Conservation (phyloP, 2,329 filamentous ascomycete genomes). For the Thyridium curvatum region DNA sequence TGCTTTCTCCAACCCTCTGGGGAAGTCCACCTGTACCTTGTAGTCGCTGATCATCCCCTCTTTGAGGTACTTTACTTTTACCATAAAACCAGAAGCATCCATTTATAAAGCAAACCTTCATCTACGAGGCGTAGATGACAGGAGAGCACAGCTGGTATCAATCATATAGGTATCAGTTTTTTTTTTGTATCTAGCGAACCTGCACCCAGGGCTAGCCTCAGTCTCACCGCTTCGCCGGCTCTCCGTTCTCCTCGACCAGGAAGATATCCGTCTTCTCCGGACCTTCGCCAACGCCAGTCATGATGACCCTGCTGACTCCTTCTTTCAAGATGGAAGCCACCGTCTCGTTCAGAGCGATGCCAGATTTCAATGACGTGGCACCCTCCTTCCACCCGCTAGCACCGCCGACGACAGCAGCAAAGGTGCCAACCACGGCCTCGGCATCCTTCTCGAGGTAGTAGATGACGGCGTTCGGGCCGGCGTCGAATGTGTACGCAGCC, state of each 20-base stretch:
- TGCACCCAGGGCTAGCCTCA: too few relatives aligned
- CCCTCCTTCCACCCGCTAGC: conserved; percentile 65
- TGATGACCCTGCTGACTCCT: conserved; percentile 82
- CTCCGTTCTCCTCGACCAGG: conserved; percentile 63
- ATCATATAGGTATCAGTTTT: too few relatives aligned
- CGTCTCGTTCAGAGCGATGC: conserved; percentile 56
- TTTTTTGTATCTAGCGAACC: too few relatives aligned
- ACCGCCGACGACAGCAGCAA: conserved; percentile 59
- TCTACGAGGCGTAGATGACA: too few relatives aligned
- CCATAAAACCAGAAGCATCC: too few relatives aligned
- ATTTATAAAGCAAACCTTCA: too few relatives aligned
- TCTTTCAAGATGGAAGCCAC: conserved; percentile 62
- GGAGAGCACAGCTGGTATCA: too few relatives aligned
- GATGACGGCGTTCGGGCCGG: conserved; percentile 92
- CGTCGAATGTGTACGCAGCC: conserved; percentile 95
- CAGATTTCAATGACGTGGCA: conserved; percentile 42
- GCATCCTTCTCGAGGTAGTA: conserved; percentile 86
- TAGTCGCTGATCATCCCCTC: too few relatives aligned
- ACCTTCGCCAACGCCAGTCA: conserved; percentile 87
- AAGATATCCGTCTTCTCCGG: conserved; percentile 74
- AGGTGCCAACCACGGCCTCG: conserved; percentile 65
- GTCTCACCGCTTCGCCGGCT: conserved; percentile 28
- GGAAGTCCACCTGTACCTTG: too few relatives aligned
- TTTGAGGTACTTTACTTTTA: too few relatives aligned
- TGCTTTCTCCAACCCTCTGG: too few relatives aligned